Evolutionary conservation across 768 basidiomycete species (phyloP).

Genomic region (Amyloporia xantha): DNA sequence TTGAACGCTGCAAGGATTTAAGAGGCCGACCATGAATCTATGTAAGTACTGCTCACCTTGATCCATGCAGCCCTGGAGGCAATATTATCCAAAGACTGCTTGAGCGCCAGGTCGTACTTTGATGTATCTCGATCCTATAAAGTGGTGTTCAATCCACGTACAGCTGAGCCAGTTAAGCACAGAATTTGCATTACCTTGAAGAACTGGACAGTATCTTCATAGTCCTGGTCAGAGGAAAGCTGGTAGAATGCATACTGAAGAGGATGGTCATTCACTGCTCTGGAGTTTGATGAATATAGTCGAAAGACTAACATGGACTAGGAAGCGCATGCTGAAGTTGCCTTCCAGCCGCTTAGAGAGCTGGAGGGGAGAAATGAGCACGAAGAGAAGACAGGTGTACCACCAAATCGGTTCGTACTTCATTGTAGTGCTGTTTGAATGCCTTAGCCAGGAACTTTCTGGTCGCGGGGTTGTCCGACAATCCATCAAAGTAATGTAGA

Average conservation of each 20-base stretch:
- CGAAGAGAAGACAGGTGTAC: not conserved
- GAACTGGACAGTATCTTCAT: conserved; percentile 54
- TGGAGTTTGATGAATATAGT: too few relatives aligned
- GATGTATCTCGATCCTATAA: conserved; percentile 58
- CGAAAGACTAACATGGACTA: not conserved
- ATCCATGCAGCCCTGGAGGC: conserved; percentile 55
- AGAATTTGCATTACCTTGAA: conserved; percentile 53
- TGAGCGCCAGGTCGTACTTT: conserved; percentile 57
- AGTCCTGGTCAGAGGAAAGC: conserved; percentile 66
- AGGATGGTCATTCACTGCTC: too few relatives aligned
- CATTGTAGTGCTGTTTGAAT: conserved; percentile 39
- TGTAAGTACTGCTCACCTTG: conserved; percentile 34
- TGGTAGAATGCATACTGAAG: conserved; percentile 31
- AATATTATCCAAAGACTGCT: conserved; percentile 66
- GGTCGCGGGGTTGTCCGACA: conserved; percentile 30
- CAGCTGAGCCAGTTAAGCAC: conserved; percentile 6
- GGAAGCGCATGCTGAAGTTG: conserved; percentile 46
- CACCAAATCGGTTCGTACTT: conserved; percentile 32
- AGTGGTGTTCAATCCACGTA: conserved; percentile 2
- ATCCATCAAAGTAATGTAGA: conserved; percentile 28
- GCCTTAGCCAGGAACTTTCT: conserved; percentile 31
- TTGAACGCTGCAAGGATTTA: conserved; percentile 41
- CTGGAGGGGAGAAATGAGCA: conserved; percentile 23
- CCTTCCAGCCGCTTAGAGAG: conserved; percentile 64
- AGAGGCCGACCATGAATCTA: not conserved